Evolutionary conservation across 495 filamentous ascomycete species (phyloP), one percentile per base, ranked within the genome.

Genomic region (Parachaetomium inaequale): DNA sequence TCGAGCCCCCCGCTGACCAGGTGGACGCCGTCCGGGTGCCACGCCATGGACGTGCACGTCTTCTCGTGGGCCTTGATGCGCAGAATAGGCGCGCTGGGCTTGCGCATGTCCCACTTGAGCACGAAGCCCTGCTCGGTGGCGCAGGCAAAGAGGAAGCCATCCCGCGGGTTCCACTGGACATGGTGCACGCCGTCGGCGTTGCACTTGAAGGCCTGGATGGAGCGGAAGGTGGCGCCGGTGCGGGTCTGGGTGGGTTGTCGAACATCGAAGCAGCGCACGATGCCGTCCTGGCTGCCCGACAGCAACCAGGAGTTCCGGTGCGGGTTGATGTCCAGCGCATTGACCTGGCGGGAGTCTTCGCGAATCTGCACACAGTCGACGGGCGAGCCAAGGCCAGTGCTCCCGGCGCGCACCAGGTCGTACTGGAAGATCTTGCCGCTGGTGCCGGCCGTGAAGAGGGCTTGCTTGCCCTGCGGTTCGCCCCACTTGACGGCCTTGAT

Each of bases 1-100:
- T 98, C 94, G 26, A 83, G 80, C 40, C 93, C 88, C 26, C 88
- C 92, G 69, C 91, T 96, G 40, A 89, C 86, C 17, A 96, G 78
- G 72, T 98, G 90, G 61, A 89, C 89, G 31, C 94, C 94, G 72
- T 97, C 93, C 1, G 91, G 92, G 70, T 98, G 94, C 94, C 95
- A 98, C 65, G 96, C 91, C 51, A 98, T 86, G 5, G 90, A 81
- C 59, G 84, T 87, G 68, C 89, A 96, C 0, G 87, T 82, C 45
- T 86, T 88, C 54, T 79, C 76, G 72, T 98, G 94, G 31, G 92
- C 95, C 49, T 88, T 87, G 63, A 96, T 89, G 66, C 88, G 88
- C 55, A 95, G 63, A 21, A 82, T 59, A 14, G 81, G 81, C 7
- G 72, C 72, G 23, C 52, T 67, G 17, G 70, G 40, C 63, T 79